Evolutionary conservation across 805 yeast genomes (phyloP), one percentile per base, ranked within the genome.

Genomic region (Suhomyces faveliae): DNA sequence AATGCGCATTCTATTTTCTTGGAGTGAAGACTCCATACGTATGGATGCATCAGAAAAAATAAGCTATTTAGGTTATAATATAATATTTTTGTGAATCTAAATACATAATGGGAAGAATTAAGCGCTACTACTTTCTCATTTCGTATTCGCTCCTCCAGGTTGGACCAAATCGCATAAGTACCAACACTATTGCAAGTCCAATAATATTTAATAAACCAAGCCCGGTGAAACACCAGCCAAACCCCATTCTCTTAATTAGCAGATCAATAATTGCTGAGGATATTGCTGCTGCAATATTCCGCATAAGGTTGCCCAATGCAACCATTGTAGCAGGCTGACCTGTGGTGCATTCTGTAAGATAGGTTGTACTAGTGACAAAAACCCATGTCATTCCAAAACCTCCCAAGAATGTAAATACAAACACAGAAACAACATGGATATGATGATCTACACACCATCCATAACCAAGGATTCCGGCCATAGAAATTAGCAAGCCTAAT

Each of bases 361-460:
- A 80, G 0, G 84, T 77, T 50, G 80, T 78, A 3, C 76, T 76
- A 0, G 79, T 72, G 17, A 77, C 76, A 50, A 78, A 77, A 24
- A 78, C 76, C 77, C 82, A 79, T 0, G 83, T 76, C 69, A 78
- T 70, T 1, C 84, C 83, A 54, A 77, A 76, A 0, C 82, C 81
- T 24, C 67, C 64, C 4, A 78, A 55, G 49, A 76, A 78, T 0
- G 77, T 60, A 50, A 75, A 74, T 4, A 76, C 65, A 45, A 76
- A 70, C 3, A 78, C 66, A 5, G 71, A 51, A 0, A 61, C 71
- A 27, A 76, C 63, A 44, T 67, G 74, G 13, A 65, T 64, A 10
- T 66, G 65, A 30, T 61, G 64, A 12, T 77, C 64, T 25, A 73
- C 63, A 24, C 79, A 61, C 84, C 84, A 79, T 0, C 84, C 84